These are phyloP conservation scores for Paspalum vaginatum DNA, from an alignment of 176 grass and related monocot genomes.

Conservation along the genomic window DNA sequence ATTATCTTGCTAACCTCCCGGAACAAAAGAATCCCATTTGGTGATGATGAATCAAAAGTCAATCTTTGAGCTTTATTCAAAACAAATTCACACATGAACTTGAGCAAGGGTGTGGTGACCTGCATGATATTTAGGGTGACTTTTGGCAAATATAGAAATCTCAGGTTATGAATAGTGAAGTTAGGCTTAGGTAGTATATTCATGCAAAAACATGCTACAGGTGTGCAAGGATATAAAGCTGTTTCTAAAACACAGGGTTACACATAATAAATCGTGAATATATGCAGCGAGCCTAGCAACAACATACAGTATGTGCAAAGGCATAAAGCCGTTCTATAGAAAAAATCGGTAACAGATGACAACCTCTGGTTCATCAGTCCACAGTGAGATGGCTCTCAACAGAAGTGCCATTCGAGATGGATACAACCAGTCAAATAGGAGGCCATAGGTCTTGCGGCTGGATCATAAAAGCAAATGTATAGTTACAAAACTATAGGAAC, in stretches of 20 bases:
- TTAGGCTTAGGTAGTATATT: constrained; percentile 12
- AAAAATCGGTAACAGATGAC: constrained; percentile 41
- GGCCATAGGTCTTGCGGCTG: constrained; percentile 89
- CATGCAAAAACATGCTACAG: constrained; percentile 16
- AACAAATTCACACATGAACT: constrained; percentile 96
- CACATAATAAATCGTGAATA: neutral
- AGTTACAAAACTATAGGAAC: constrained; percentile 23
- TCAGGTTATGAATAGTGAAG: constrained; percentile 9
- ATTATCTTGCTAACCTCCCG: constrained; percentile 98
- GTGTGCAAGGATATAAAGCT: neutral
- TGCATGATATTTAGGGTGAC: constrained; percentile 45
- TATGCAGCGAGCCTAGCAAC: constrained; percentile 4
- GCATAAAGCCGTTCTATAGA: constrained; percentile 21
- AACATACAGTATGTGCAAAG: constrained; percentile 5
- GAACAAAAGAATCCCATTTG: constrained; percentile 99
- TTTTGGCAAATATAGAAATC: constrained; percentile 21
- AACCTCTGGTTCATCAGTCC: constrained; percentile 84
- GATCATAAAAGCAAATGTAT: constrained; percentile 38
- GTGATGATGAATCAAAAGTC: constrained; percentile 96
- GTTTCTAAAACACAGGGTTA: constrained; percentile 7
- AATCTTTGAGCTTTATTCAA: constrained; percentile 96
- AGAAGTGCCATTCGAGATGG: constrained; percentile 86
- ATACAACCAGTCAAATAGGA: constrained; percentile 98
- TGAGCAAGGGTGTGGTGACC: constrained; percentile 96
- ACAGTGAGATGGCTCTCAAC: constrained; percentile 85